A percentile compares a stretch with the other conserved stretches of the same genome.
These are phyloP conservation scores for Huiozyma naganishii DNA, from an alignment of 805 yeast genomes.

Conservation along the genomic window DNA sequence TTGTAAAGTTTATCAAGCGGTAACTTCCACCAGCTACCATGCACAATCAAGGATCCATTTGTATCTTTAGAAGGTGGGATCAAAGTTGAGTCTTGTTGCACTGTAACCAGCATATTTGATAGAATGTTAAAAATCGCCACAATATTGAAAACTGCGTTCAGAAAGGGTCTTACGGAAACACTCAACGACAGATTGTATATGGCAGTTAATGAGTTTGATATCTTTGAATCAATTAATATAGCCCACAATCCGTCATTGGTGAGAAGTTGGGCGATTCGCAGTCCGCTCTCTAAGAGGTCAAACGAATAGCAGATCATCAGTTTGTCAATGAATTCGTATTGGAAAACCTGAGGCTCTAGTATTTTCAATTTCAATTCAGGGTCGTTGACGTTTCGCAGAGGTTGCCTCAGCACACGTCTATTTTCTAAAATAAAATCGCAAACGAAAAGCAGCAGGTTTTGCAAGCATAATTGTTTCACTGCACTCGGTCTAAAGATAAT, in stretches of 20 bases:
- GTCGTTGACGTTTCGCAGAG: slow-evolving; percentile 8
- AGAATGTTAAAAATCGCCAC: slow-evolving; percentile 44
- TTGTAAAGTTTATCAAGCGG: slow-evolving; percentile 15
- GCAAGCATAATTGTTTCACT: slow-evolving; percentile 31
- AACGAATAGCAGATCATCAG: slow-evolving; percentile 39
- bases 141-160: slow-evolving; percentile 39
- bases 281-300: slow-evolving; percentile 45
- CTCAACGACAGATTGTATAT: slow-evolving; percentile 35
- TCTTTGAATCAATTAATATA: slow-evolving; percentile 3
- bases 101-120: slow-evolving; percentile 14
- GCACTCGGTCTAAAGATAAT: slow-evolving; percentile 56
- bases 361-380: slow-evolving; percentile 15
- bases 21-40: slow-evolving; percentile 21
- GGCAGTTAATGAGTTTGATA: slow-evolving; percentile 21
- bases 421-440: slow-evolving; percentile 19
- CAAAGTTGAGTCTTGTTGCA: not conserved
- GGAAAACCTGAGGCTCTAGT: slow-evolving; percentile 30
- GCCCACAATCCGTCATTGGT: too few species aligned
- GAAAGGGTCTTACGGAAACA: slow-evolving; percentile 36
- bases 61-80: not conserved
- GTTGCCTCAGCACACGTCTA: slow-evolving; percentile 18
- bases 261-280: slow-evolving; percentile 21
- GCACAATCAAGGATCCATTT: not conserved
- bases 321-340: slow-evolving; percentile 38
- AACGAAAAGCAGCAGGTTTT: slow-evolving; percentile 20